Percentiles rank a stretch among this genome's conserved stretches.
phyloP scores from a whole-genome alignment of 805 yeast species.

The Yarrowia divulgata region DNA sequence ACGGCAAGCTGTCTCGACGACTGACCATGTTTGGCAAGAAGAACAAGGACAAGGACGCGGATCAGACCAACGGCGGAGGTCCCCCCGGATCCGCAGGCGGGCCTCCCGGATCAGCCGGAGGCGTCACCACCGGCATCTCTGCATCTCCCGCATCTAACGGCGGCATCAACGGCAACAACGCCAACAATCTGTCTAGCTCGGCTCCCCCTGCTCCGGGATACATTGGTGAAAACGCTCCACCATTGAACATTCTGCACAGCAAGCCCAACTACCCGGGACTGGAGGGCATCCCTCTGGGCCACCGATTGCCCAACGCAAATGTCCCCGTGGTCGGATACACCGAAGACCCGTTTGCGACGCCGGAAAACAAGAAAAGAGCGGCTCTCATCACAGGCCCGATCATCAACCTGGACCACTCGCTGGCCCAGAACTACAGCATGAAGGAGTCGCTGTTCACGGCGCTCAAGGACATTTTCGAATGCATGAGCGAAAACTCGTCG shows the following conservation, averaged over 20 bases:
- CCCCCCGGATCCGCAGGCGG: slow-evolving; percentile 15
- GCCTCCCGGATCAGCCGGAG: slow-evolving; percentile 9
- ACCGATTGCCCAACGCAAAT: slow-evolving; percentile 54
- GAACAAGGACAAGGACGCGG: slow-evolving; percentile 41
- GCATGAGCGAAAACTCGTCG: slow-evolving; percentile 74
- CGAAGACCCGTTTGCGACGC: slow-evolving; percentile 55
- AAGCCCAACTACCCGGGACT: slow-evolving; percentile 45
- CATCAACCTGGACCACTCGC: slow-evolving; percentile 75
- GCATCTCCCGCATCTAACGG: slow-evolving; percentile 14
- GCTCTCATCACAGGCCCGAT: slow-evolving; percentile 86
- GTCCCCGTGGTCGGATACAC: slow-evolving; percentile 57
- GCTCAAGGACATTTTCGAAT: slow-evolving; percentile 83
- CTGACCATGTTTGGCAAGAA: slow-evolving; percentile 41
- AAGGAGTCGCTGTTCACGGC: slow-evolving; percentile 64
- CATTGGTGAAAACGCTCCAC: slow-evolving; percentile 1
- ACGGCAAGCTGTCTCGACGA: slow-evolving; percentile 40
- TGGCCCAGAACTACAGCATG: slow-evolving; percentile 60
- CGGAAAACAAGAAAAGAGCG: slow-evolving; percentile 78
- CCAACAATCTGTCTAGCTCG: neutral
- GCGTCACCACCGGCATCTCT: neutral
- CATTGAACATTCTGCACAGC: slow-evolving; percentile 25
- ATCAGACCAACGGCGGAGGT: slow-evolving; percentile 2
- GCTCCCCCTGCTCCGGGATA: slow-evolving; percentile 32
- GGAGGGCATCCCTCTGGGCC: slow-evolving; percentile 51
- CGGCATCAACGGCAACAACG: too few relatives aligned